Percentiles rank a stretch among this genome's conserved stretches.
phyloP scores from a whole-genome alignment of 2,329 filamentous ascomycete species.

The Colletotrichum horii region DNA sequence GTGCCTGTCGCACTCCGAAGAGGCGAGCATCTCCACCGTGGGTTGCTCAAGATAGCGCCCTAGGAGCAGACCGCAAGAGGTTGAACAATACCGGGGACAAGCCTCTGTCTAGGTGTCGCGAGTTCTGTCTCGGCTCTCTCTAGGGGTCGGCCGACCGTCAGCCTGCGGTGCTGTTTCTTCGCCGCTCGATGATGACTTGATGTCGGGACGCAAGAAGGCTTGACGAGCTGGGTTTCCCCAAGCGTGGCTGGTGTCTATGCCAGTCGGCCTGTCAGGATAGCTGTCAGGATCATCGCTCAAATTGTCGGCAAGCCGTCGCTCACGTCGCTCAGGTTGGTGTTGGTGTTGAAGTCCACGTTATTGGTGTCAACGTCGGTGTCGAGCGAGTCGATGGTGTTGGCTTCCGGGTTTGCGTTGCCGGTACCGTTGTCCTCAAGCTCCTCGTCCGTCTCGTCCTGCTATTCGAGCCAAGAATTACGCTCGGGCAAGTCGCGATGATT shows the following conservation, averaged over 20 bases:
- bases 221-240: not conserved
- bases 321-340: too few relatives aligned
- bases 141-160: not conserved
- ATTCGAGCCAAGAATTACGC: too few relatives aligned
- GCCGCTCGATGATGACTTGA: not conserved
- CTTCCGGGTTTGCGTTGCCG: too few relatives aligned
- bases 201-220: not conserved
- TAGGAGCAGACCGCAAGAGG: not conserved
- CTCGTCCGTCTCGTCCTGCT: too few relatives aligned
- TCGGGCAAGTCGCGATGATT: too few relatives aligned
- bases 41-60: not conserved
- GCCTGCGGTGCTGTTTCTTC: not conserved
- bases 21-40: not conserved
- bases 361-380: too few relatives aligned
- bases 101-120: too few relatives aligned
- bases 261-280: not conserved
- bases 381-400: too few relatives aligned
- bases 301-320: not conserved
- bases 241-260: not conserved
- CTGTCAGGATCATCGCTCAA: not conserved
- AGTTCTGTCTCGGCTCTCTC: not conserved
- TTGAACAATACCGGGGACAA: not conserved
- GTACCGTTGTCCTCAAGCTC: too few relatives aligned
- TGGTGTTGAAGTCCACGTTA: too few relatives aligned
- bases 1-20: not conserved